Conservation (phyloP, 2,329 filamentous ascomycete genomes). For the Blastomyces gilchristii region DNA sequence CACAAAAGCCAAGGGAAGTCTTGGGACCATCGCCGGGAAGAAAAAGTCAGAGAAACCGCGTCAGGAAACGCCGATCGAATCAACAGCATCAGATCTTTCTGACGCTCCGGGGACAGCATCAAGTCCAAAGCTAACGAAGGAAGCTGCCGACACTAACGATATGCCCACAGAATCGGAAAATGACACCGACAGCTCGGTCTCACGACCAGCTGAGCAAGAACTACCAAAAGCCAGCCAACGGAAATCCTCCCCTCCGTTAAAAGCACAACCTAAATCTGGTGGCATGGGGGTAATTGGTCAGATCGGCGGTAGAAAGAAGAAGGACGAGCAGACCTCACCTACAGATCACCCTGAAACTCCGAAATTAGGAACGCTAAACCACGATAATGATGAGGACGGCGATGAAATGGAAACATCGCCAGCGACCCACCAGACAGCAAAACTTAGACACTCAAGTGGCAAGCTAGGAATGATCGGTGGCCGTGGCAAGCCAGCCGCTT, state of each 20-base stretch:
- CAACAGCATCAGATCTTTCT: conserved; percentile 8
- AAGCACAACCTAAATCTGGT: conserved; percentile 11
- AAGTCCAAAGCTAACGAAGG: background rate
- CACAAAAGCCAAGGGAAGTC: background rate
- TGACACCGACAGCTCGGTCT: conserved; percentile 2
- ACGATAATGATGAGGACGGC: conserved; percentile 11
- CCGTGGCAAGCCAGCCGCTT: conserved; percentile 5
- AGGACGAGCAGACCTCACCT: conserved; percentile 11
- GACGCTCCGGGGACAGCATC: background rate
- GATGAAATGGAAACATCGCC: conserved; percentile 10
- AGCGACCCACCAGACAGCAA: conserved; percentile 7
- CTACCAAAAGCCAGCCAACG: conserved; percentile 1
- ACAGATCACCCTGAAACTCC: conserved; percentile 6
- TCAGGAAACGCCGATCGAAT: conserved; percentile 1
- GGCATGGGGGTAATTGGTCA: conserved; percentile 21
- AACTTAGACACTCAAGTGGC: conserved; percentile 17
- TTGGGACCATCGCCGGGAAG: conserved; percentile 5
- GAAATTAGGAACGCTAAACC: conserved; percentile 12
- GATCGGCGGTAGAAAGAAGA: conserved; percentile 25
- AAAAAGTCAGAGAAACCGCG: conserved; percentile 8
- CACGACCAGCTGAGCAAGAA: conserved; percentile 10
- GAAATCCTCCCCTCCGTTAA: conserved; percentile 5
- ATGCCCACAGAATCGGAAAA: conserved; percentile 12
- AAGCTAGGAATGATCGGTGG: conserved; percentile 31
- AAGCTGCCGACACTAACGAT: background rate